Conservation (phyloP, 1,139 yeast genomes). For the Pichia sp. region DNA sequence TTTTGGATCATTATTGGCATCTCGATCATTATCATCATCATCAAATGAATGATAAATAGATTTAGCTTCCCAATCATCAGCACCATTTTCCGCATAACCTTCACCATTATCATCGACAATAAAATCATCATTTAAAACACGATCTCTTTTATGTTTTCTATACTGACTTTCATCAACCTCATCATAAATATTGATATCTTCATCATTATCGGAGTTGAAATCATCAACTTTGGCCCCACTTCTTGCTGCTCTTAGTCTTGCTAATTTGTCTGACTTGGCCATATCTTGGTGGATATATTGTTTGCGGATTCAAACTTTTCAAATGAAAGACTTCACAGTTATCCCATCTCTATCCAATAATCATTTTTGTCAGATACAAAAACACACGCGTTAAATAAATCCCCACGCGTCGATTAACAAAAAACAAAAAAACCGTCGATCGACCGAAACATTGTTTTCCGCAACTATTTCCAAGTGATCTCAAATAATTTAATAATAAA, state of each 20-base stretch:
- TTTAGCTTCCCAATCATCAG: conserved; percentile 73
- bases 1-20: conserved; percentile 20
- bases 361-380: no score
- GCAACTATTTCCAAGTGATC: no score
- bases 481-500: no score
- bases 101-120: conserved; percentile 90
- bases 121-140: conserved; percentile 82
- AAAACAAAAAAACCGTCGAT: no score
- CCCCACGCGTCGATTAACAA: no score
- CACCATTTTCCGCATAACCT: conserved; percentile 89
- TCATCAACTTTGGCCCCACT: conserved; percentile 31
- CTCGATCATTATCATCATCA: neutral
- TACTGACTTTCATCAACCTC: conserved; percentile 79
- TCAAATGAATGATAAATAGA: conserved; percentile 33
- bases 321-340: neutral
- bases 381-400: no score
- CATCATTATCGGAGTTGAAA: conserved; percentile 32
- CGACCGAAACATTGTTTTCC: no score
- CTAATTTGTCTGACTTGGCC: conserved; percentile 30
- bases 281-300: conserved; percentile 1
- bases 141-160: conserved; percentile 69
- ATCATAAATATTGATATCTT: conserved; percentile 60
- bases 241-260: conserved; percentile 38
- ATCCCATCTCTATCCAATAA: neutral
- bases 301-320: neutral